Base-by-base conservation (phyloP, 768 basidiomycete species). In the Hypsizygus marmoreus region DNA sequence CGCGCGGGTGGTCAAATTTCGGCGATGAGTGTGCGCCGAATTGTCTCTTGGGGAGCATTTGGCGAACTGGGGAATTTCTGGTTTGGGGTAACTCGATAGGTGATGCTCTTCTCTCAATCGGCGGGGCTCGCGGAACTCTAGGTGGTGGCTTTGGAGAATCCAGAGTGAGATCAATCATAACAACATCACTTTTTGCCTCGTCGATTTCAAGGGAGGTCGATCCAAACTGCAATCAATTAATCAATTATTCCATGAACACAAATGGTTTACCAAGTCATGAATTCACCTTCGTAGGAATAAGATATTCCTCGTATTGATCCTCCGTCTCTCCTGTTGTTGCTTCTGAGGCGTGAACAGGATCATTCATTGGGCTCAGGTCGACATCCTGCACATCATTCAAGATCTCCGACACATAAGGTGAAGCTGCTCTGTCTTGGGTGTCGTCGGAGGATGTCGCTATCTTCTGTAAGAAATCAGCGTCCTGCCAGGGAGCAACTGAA, bases 101-200 rank as follows among this genome's bases (percentile, higher is more conserved):
- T 34, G 45, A n/a, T 33, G 38, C 26, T 4, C 12, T 35, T n/a
- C 10, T 26, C 13, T 19, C 13, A 3, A 31, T 19, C 11, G 26
- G 26, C 14, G n/a, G 25, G 13, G 29, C 22, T 29, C n/a, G n/a
- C n/a, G 39, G 30, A 8, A 29, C 19, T 39, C 42, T 43, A 6
- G 43, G 39, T 20, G 10, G 17, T 7, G 13, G 28, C 16, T 37
- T 35, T 28, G 60, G 56, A 13, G 51, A 43, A 32, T 70, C 66
- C 14, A 57, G 49, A n/a, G 73, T 77, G 43, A 79, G 64, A 57
- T 81, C 78, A 45, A 78, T 71, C 32, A 68, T 74, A 6, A 64
- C 53, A 16, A 50, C 48, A 32, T 69, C 52, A 50, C 53, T 43
- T 35, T 33, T 33, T 24, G 30, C 23, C 36, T 38, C 16, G 29